Conservation (phyloP, 1,284 basidiomycete genomes). For the Apiotrichum akiyoshidainum region DNA sequence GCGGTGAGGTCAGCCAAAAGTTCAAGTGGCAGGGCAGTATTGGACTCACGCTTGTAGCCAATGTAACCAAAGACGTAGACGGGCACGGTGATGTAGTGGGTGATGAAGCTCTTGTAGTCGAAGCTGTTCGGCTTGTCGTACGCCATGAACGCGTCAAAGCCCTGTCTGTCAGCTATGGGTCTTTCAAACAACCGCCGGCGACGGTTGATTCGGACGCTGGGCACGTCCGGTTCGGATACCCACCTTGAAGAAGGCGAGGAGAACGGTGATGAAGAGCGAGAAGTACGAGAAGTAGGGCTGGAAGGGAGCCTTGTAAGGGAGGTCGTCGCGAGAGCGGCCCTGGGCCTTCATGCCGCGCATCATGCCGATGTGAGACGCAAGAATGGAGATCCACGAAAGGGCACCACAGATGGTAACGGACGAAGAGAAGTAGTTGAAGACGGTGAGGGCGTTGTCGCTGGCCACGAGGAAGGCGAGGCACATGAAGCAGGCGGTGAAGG, state of each 20-base stretch:
- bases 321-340: constrained; percentile 60
- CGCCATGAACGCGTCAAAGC: too few relatives aligned
- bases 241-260: constrained; percentile 64
- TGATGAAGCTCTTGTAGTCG: constrained; percentile 61
- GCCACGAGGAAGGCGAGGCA: constrained; percentile 43
- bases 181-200: too few relatives aligned
- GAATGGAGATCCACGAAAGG: constrained; percentile 68
- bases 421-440: constrained; percentile 69
- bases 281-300: constrained; percentile 50
- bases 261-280: constrained; percentile 58
- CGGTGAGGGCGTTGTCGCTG: constrained; percentile 38
- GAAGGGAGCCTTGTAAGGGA: constrained; percentile 64
- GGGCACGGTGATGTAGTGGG: constrained; percentile 51
- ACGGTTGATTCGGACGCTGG: too few relatives aligned
- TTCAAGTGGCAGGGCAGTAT: neutral
- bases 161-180: too few relatives aligned
- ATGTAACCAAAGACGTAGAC: constrained; percentile 60
- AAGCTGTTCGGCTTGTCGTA: constrained; percentile 31
- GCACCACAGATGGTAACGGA: constrained; percentile 67
- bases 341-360: constrained; percentile 67
- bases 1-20: constrained; percentile 55
- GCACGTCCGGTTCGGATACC: neutral
- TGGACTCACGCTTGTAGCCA: constrained; percentile 56
- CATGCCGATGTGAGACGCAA: constrained; percentile 66
- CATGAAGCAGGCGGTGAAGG: constrained; percentile 46